Percentiles rank a stretch among this genome's conserved stretches.
These are phyloP conservation scores for Mycotypha africana DNA, from an alignment of 371 early-diverging fungal genomes.

Conservation along the genomic window DNA sequence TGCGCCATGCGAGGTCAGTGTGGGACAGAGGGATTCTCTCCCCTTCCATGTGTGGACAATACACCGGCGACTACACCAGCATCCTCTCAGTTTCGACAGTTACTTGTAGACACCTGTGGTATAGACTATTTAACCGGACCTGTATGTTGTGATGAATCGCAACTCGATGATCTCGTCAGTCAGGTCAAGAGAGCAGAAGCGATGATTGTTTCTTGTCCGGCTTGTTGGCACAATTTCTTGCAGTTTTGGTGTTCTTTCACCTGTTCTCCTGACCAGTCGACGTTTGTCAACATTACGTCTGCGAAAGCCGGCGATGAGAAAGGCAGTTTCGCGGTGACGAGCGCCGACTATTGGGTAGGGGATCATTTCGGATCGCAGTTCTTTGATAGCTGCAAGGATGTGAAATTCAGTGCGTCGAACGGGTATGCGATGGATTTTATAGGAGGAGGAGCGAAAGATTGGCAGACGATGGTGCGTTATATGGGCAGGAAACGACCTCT, in stretches of 20 bases:
- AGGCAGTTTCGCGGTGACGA: slow-evolving; percentile 32
- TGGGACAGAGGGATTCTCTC: slow-evolving; percentile 27
- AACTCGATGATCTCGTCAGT: slow-evolving; percentile 44
- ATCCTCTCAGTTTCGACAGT: slow-evolving; percentile 29
- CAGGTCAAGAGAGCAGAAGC: slow-evolving; percentile 54
- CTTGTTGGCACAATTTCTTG: slow-evolving; percentile 72
- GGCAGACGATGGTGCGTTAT: slow-evolving; percentile 58
- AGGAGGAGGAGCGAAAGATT: slow-evolving; percentile 69
- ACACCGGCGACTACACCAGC: slow-evolving; percentile 45
- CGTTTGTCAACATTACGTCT: slow-evolving; percentile 62
- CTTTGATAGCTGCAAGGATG: slow-evolving; percentile 70
- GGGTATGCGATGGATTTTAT: slow-evolving; percentile 72
- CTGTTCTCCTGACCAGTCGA: slow-evolving; percentile 67
- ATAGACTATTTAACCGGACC: slow-evolving; percentile 41
- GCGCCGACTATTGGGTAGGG: slow-evolving; percentile 57
- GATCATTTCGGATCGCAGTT: slow-evolving; percentile 57
- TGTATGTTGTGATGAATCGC: slow-evolving; percentile 61
- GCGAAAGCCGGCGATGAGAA: slow-evolving; percentile 10
- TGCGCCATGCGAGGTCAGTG: slow-evolving; percentile 64
- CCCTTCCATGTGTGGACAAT: slow-evolving; percentile 50
- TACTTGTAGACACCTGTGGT: slow-evolving; percentile 59
- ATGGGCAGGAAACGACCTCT: slow-evolving; percentile 59
- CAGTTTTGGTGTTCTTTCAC: slow-evolving; percentile 72
- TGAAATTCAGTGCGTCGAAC: slow-evolving; percentile 67
- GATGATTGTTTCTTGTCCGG: slow-evolving; percentile 67